Evolutionary conservation across 1,284 basidiomycete species (phyloP), one percentile per base, ranked within the genome.

Genomic region (Cystobasidium slooffiae): DNA sequence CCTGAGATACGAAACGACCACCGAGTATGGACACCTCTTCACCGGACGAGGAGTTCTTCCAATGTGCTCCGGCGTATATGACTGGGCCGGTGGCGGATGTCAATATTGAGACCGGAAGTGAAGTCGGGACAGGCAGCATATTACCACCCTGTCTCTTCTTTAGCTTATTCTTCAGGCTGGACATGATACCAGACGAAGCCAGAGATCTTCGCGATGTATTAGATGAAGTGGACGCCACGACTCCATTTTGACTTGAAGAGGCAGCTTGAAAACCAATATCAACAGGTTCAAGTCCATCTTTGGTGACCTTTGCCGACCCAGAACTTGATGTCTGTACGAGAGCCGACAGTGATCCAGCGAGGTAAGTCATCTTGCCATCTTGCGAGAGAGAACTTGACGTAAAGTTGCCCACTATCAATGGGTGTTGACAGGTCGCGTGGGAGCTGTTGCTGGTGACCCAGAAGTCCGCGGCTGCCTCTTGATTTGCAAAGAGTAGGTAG

Each of bases 11-110:
- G 63, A 77, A 78, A 10, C 67, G 53, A 10, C 76, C 78, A 31
- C 76, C 78, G 18, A 78, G 61, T n/a, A 78, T 75, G 1, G 75
- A 74, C 0, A 80, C 76, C 75, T 91, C 86, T 55, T 85, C 84
- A 3, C 86, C 86, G 6, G 88, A 87, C 0, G 89, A 88, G 51
- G 85, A 85, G 80, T 97, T 97, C 18, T 88, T 90, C 92, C 92
- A 98, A 84, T 95, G 98, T 1, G 88, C 87, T 46, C 93, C 95
- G 0, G 92, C 87, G 53, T 97, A 85, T 72, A 97, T 88, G 22
- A 37, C 64, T 37, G 52, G 75, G 16, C 43, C 59, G 37, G 63
- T 62, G n/a, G 69, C 46, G 31, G 22, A 24, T 10, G 22, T 12
- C 9, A 55, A 46, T 18, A 7, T 55, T 3, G 63, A 18, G 8